Evolutionary conservation across 352 stramenopile genomes (phyloP).

Genomic region (Phytophthora brassicae): DNA sequence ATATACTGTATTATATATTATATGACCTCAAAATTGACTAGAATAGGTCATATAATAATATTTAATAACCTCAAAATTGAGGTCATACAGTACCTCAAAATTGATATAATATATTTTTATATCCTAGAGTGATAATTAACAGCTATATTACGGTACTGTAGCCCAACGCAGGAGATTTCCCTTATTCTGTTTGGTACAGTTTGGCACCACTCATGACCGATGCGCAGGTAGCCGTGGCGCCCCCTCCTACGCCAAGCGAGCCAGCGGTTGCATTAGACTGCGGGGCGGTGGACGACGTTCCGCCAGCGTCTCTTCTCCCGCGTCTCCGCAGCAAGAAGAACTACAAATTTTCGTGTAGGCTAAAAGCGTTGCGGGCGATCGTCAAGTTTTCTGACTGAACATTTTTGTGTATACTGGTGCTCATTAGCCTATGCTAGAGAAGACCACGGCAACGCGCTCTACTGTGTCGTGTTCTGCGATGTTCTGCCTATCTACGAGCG

Average conservation of each 20-base stretch:
- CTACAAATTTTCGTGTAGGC: conserved; percentile 70
- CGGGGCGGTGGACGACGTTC: conserved; percentile 16
- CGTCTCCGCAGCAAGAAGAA: conserved; percentile 59
- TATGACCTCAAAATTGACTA: too few species aligned
- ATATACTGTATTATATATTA: too few species aligned
- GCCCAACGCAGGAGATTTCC: too few species aligned
- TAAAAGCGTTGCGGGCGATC: not conserved
- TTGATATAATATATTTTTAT: too few species aligned
- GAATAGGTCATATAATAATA: too few species aligned
- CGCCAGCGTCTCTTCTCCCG: conserved; percentile 38
- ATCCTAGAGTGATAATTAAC: too few species aligned
- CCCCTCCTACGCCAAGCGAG: conserved; percentile 10
- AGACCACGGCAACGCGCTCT: conserved; percentile 77
- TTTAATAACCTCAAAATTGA: too few species aligned
- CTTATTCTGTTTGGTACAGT: too few species aligned
- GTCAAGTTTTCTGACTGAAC: not conserved
- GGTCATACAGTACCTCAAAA: too few species aligned
- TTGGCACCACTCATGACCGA: too few species aligned
- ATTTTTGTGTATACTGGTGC: conserved; percentile 1
- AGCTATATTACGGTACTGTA: too few species aligned
- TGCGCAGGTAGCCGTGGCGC: conserved; percentile 5
- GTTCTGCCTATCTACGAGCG: conserved; percentile 66
- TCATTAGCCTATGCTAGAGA: conserved; percentile 62
- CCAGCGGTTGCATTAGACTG: conserved; percentile 3
- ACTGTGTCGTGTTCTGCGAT: conserved; percentile 76